phyloP scores from a whole-genome alignment of 768 basidiomycete genomes.

The Auricularia sp. region DNA sequence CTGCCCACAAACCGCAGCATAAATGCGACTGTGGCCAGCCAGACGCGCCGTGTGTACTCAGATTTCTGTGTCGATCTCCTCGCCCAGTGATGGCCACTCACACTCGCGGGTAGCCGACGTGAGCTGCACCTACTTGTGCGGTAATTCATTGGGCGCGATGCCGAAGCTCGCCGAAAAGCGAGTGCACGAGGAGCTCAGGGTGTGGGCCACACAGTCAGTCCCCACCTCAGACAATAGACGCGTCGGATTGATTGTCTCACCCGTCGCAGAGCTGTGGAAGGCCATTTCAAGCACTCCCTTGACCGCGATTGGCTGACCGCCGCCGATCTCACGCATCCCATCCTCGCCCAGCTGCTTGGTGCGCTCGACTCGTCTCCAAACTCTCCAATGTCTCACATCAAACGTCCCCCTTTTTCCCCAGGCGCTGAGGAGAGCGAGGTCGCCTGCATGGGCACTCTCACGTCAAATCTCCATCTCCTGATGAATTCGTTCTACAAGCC shows the following conservation, averaged over 20 bases:
- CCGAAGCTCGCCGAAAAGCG: conserved; percentile 63
- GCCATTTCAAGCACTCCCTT: conserved; percentile 86
- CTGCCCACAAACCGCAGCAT: conserved; percentile 11
- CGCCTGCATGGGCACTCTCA: conserved; percentile 90
- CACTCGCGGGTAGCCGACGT: conserved; percentile 29
- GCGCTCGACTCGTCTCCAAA: conserved; percentile 18
- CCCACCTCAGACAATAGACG: conserved; percentile 13
- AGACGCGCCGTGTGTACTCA: conserved; percentile 6
- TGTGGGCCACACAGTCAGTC: conserved; percentile 59
- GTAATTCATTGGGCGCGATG: conserved; percentile 86
- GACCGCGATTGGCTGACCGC: conserved; percentile 75
- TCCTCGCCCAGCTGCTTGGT: conserved; percentile 80
- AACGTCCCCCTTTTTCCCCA: conserved; percentile 25
- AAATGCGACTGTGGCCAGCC: conserved; percentile 6
- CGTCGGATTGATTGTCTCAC: neutral
- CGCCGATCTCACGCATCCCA: conserved; percentile 58
- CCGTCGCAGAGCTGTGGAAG: conserved; percentile 60
- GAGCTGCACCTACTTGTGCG: conserved; percentile 78
- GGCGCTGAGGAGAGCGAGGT: conserved; percentile 86
- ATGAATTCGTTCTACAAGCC: conserved; percentile 93
- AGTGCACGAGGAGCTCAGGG: conserved; percentile 71
- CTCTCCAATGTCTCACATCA: conserved; percentile 1
- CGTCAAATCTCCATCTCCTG: conserved; percentile 91
- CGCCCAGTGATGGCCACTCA: conserved; percentile 20
- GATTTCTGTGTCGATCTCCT: conserved; percentile 16